Percentiles rank a stretch among this genome's conserved stretches.
Evolutionary conservation across 306 rosid species (phyloP).

Genomic region (Cucumis hystrix): DNA sequence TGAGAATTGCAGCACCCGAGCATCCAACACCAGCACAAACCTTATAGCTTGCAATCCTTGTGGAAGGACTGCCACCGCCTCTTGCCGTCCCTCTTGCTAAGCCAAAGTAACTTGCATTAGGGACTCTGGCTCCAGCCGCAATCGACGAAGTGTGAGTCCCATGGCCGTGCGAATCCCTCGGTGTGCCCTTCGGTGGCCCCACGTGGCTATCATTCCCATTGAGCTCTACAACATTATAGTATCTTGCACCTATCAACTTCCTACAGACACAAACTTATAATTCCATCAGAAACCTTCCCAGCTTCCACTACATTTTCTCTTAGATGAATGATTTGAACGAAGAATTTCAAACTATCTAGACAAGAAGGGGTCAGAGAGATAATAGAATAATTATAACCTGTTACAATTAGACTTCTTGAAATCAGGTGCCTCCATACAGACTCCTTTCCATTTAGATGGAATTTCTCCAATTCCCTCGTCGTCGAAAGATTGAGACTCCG

Average conservation of each 20-base stretch:
- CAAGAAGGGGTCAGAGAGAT: neutral
- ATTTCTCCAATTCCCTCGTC: conserved; percentile 61
- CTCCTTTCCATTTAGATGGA: conserved; percentile 83
- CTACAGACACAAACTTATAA: conserved; percentile 17
- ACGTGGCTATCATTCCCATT: conserved; percentile 18
- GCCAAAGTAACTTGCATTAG: conserved; percentile 62
- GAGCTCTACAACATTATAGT: conserved; percentile 25
- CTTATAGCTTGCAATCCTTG: conserved; percentile 71
- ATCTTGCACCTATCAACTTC: conserved; percentile 93
- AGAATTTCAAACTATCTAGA: neutral
- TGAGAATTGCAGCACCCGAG: conserved; percentile 52
- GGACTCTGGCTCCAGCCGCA: conserved; percentile 57
- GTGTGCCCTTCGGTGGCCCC: conserved; percentile 33
- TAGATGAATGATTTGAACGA: neutral
- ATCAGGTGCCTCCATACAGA: conserved; percentile 73
- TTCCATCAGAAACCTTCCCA: neutral
- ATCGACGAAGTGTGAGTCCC: conserved; percentile 85
- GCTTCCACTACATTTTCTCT: neutral
- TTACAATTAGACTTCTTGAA: conserved; percentile 75
- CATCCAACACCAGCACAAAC: conserved; percentile 76
- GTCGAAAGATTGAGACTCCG: conserved; percentile 75
- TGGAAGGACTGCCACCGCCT: conserved; percentile 73
- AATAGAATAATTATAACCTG: conserved; percentile 37
- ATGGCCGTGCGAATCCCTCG: conserved; percentile 74
- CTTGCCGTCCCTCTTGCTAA: conserved; percentile 70